These are phyloP conservation scores for Flaveria sonorensis DNA, from an alignment of 129 eudicot genomes.

Conservation along the genomic window DNA sequence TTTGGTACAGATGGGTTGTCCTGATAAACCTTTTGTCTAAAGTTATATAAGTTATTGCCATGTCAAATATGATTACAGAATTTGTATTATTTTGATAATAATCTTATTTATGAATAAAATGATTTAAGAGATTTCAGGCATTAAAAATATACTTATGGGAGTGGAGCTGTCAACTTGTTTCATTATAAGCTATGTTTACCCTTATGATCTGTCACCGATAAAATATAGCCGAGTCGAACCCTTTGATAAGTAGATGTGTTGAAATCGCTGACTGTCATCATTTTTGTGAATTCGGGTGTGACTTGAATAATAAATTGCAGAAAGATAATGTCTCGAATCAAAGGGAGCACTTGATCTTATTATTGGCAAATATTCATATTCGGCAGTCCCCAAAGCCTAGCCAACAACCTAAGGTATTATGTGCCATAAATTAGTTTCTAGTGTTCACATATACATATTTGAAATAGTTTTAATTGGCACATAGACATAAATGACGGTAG, in stretches of 20 bases:
- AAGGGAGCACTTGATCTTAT: slow-evolving; percentile 83
- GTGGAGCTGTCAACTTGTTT: neutral
- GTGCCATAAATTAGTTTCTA: slow-evolving; percentile 6
- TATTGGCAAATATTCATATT: slow-evolving; percentile 89
- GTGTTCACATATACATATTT: slow-evolving; percentile 7
- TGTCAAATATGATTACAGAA: slow-evolving; percentile 6
- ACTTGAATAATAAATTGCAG: slow-evolving; percentile 47
- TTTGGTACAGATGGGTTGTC: slow-evolving; percentile 13
- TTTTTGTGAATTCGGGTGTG: slow-evolving; percentile 2
- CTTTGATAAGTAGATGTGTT: neutral
- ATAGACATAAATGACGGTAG: slow-evolving; percentile 12
- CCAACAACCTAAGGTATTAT: slow-evolving; percentile 68
- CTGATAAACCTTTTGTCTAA: neutral
- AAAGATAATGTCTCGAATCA: slow-evolving; percentile 88
- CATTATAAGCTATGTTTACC: neutral
- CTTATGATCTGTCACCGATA: neutral
- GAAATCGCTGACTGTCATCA: neutral
- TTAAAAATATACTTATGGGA: neutral
- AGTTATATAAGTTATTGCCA: neutral
- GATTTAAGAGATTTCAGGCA: neutral
- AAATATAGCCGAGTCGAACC: neutral
- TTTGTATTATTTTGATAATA: neutral
- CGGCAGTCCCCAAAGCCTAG: slow-evolving; percentile 75
- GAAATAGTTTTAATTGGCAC: neutral
- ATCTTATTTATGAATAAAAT: neutral